phyloP scores from a whole-genome alignment of 163 green algal genomes.

The Coccomyxa subellipsoidea region DNA sequence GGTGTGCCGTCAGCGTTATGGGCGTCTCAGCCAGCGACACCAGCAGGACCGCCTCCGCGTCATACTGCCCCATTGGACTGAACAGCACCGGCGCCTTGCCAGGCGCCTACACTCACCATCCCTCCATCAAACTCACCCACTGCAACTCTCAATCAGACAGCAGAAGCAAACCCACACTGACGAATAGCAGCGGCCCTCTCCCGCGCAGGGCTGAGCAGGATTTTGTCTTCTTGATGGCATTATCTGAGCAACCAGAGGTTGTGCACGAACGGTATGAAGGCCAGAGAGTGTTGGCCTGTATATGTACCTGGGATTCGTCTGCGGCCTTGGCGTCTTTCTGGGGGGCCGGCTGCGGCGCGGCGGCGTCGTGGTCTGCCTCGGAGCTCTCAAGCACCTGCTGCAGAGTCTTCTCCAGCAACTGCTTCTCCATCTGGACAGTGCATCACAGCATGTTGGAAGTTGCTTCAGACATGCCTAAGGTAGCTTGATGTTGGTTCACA shows the following conservation, averaged over 20 bases:
- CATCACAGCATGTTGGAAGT: too few relatives aligned
- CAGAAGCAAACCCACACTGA: too few relatives aligned
- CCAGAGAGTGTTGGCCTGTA: too few relatives aligned
- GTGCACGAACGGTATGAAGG: too few relatives aligned
- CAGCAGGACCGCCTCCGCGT: not conserved
- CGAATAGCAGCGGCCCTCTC: too few relatives aligned
- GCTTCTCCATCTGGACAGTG: slow-evolving; percentile 4
- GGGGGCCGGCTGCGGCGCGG: too few relatives aligned
- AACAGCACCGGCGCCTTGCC: not conserved
- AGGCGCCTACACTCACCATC: not conserved
- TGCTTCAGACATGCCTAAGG: too few relatives aligned
- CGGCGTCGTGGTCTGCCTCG: too few relatives aligned
- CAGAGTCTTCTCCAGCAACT: not conserved
- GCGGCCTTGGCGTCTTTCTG: not conserved
- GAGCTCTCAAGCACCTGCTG: not conserved
- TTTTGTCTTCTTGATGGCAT: too few relatives aligned
- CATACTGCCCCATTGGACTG: not conserved
- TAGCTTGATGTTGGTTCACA: too few relatives aligned
- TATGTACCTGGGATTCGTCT: not conserved
- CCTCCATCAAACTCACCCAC: not conserved
- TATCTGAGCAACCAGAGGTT: too few relatives aligned
- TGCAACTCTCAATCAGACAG: not conserved
- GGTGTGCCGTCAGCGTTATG: slow-evolving; percentile 3
- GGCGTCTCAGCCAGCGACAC: not conserved
- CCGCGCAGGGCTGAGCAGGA: too few relatives aligned